phyloP scores from a whole-genome alignment of 176 grass and related monocot genomes.

The Paspalum vaginatum region DNA sequence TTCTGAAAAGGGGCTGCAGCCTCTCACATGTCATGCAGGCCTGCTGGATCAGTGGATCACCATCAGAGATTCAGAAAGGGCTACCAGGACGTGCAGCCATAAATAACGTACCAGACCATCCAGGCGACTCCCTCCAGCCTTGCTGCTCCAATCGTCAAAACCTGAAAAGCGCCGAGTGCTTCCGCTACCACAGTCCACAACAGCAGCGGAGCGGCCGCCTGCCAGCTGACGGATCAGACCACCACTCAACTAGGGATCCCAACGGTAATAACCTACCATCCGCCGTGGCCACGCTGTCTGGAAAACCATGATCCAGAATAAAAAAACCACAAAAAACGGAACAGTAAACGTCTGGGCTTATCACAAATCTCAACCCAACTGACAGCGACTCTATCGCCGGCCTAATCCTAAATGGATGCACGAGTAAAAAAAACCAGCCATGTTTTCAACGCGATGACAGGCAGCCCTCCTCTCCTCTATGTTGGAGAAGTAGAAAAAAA shows the following conservation, averaged over 20 bases:
- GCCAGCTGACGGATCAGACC: not conserved
- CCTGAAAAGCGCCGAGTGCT: not conserved
- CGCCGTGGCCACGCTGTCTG: not conserved
- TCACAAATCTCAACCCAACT: not conserved
- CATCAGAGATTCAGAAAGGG: not conserved
- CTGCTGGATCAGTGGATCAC: no score
- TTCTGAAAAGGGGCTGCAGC: not conserved
- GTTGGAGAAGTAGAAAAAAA: not conserved
- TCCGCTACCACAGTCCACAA: not conserved
- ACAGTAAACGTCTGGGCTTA: slow-evolving; percentile 4
- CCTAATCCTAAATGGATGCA: not conserved
- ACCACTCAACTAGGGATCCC: not conserved
- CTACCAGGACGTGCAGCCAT: not conserved
- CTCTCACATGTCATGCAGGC: slow-evolving; percentile 5
- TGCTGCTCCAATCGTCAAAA: not conserved
- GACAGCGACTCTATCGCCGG: not conserved
- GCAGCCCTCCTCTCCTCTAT: not conserved
- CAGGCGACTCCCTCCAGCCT: not conserved
- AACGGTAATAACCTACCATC: not conserved
- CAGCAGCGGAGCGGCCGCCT: not conserved
- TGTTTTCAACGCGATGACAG: not conserved
- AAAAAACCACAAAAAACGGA: not conserved
- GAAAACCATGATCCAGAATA: slow-evolving; percentile 7
- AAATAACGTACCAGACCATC: not conserved
- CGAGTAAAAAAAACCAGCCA: not conserved